Base-by-base conservation (phyloP, 2,329 filamentous ascomycete genomes). In the Pseudogymnoascus sp. region DNA sequence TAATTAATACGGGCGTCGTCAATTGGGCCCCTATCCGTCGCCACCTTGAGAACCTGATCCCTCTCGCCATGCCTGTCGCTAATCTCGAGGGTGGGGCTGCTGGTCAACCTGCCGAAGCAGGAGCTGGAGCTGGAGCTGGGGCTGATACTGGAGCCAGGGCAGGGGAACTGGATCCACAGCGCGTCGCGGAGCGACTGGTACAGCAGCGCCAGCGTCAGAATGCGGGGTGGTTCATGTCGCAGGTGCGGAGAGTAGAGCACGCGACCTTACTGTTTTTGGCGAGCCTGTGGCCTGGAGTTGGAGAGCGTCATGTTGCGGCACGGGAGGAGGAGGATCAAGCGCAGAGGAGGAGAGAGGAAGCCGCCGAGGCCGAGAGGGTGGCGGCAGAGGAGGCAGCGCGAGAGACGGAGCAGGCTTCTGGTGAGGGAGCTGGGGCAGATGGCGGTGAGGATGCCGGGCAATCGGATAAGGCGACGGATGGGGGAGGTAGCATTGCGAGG, bases 241-340 rank as follows among this genome's bases (percentile, higher is more conserved):
- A 81, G 61, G 71, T 81, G 4, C 76, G 83, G 61, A 75, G 82
- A 9, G 67, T 83, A 6, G 84, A 88, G 71, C 79, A 85, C 64
- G 81, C 83, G 16, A 77, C 81, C 0, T 77, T 87, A 14, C 74
- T 88, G 22, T 87, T 88, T 67, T 74, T 88, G 20, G 85, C 85
- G 18, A 88, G 85, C 68, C 79, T 88, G 63, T 82, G 84, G 1
- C 85, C 85, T 1, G 85, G 85, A 8, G 79, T 88, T 22, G 84
- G 84, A 0, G 85, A 88, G 71, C 75, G 83, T 57, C 85, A 88
- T 64, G 86, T 88, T 60, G 69, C 70, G 30, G 70, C 70, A 20
- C 64, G 70, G 34, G 70, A 71, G 47, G 70, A 60, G 58, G 59
- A 54, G n/a, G 47, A 54, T 54, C 28, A 32, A 12, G n/a, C 47